These are phyloP conservation scores for Diaporthe sp. DNA, from an alignment of 2,329 filamentous ascomycete species.

Conservation along the genomic window DNA sequence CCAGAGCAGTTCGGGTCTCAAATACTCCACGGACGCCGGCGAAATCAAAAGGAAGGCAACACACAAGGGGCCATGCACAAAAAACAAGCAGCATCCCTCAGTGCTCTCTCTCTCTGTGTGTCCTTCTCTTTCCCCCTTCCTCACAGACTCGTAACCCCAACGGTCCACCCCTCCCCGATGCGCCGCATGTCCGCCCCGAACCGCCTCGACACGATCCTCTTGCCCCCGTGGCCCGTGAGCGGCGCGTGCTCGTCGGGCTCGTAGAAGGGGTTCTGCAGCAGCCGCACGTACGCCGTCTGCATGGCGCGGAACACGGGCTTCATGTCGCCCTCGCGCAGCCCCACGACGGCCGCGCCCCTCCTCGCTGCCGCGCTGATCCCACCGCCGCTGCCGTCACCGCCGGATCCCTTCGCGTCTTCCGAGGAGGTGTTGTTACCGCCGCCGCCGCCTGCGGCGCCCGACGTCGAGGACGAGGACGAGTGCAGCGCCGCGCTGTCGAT, in stretches of 20 bases:
- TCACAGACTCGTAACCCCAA: constrained; percentile 76
- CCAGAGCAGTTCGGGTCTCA: too few relatives aligned
- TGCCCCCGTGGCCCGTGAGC: constrained; percentile 64
- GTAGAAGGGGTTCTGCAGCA: constrained; percentile 96
- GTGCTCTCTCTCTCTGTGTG: background rate
- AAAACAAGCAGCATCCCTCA: too few relatives aligned
- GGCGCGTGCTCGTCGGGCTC: constrained; percentile 87
- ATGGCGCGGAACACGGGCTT: constrained; percentile 92
- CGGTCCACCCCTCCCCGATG: constrained; percentile 88
- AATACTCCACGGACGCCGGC: background rate
- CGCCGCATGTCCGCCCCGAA: constrained; percentile 87
- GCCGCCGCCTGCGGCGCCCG: constrained; percentile 21
- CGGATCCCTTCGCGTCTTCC: constrained; percentile 69
- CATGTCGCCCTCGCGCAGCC: constrained; percentile 87
- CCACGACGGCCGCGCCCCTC: constrained; percentile 64
- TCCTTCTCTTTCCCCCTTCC: background rate
- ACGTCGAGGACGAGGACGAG: constrained; percentile 8
- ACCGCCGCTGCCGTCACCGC: constrained; percentile 35
- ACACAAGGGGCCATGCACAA: background rate
- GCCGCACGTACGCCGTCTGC: constrained; percentile 89
- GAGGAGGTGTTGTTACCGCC: background rate
- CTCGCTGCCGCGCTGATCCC: constrained; percentile 48
- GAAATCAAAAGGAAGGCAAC: background rate
- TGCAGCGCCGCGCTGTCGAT: constrained; percentile 51
- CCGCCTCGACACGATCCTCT: constrained; percentile 83